Base-by-base conservation (phyloP, 2,329 filamentous ascomycete species). In the Botrytis deweyae region DNA sequence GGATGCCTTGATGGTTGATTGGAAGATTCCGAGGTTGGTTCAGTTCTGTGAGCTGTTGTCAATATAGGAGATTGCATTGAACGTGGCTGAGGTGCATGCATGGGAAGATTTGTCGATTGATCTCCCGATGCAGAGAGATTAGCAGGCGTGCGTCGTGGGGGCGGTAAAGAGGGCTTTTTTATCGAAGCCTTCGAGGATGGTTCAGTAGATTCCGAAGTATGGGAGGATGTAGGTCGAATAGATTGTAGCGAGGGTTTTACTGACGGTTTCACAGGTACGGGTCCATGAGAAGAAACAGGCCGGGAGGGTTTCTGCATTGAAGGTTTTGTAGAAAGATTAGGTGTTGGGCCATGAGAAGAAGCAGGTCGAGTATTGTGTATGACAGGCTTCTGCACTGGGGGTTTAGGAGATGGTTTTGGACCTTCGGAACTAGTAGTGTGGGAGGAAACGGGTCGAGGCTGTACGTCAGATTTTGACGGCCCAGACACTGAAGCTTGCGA, bases 201-300 rank as follows among this genome's bases (percentile, higher is more conserved):
- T 33, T 68, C 49, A 29, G n/a, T 58, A 33, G 25, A 25, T 58
- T 58, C 66, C n/a, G 7, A 3, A 68, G 66, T 49, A 58, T 55
- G 49, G 58, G 66, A 55, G 2, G 49, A 42, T 16, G 49, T 16
- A 58, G 66, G 66, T 42, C 49, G 49, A 58, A 58, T 49, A 58
- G 49, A 68, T 68, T 68, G 36, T 29, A 58, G 22, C n/a, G 66
- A n/a, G 25, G 66, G 66, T 6, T 68, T 68, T 22, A n/a, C n/a
- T 58, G n/a, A 25, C 8, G 36, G 36, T 16, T 58, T 58, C 25
- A 38, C 29, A 40, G 66, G 66, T 16, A n/a, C 36, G 33, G 36
- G 46, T 18, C 25, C 49, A 58, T 58, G 25, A 38, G 49, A n/a
- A 42, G 49, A 68, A 58, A 58, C n/a, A 16, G 49, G 49, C 49